Percentiles rank a stretch among this genome's conserved stretches.
These are phyloP conservation scores for Harringtonia lauricola DNA, from an alignment of 2,329 filamentous ascomycete genomes.

Conservation along the genomic window DNA sequence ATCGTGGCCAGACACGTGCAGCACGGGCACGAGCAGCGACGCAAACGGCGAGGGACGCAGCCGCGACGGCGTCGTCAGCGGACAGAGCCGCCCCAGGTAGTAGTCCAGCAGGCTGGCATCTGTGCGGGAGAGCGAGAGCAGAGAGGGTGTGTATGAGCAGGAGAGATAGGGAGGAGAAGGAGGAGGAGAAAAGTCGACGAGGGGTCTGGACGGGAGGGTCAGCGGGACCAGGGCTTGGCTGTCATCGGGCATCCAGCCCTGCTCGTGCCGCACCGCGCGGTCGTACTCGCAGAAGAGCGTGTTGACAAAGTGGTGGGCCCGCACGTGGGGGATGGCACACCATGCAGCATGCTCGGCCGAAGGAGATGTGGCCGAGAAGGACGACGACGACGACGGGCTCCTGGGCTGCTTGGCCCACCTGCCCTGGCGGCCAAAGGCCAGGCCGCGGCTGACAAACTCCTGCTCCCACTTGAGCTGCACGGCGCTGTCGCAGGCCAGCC, in stretches of 20 bases:
- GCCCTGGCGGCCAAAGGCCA: conserved; percentile 2
- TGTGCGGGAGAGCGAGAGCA: too few relatives aligned
- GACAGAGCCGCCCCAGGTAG: conserved; percentile 1
- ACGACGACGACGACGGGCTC: not conserved
- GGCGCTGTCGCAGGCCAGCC: conserved; percentile 1
- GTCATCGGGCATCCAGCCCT: not conserved
- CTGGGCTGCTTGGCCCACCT: not conserved
- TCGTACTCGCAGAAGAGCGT: not conserved
- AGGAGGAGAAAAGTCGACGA: too few relatives aligned
- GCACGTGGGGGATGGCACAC: not conserved
- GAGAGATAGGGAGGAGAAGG: not conserved
- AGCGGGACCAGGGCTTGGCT: not conserved
- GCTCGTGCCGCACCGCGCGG: not conserved
- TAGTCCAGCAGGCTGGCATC: not conserved
- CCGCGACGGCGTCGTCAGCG: not conserved
- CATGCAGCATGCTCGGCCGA: not conserved
- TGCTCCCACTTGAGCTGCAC: conserved; percentile 4
- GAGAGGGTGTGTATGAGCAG: not conserved
- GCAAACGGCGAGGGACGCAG: not conserved
- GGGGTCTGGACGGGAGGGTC: too few relatives aligned
- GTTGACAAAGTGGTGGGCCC: conserved; percentile 2
- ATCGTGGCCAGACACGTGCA: conserved; percentile 1
- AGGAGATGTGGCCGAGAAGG: too few relatives aligned
- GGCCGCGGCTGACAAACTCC: not conserved
- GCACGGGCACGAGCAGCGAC: conserved; percentile 1